Base-by-base conservation (phyloP, 805 yeast genomes). In the Candida wancherniae region DNA sequence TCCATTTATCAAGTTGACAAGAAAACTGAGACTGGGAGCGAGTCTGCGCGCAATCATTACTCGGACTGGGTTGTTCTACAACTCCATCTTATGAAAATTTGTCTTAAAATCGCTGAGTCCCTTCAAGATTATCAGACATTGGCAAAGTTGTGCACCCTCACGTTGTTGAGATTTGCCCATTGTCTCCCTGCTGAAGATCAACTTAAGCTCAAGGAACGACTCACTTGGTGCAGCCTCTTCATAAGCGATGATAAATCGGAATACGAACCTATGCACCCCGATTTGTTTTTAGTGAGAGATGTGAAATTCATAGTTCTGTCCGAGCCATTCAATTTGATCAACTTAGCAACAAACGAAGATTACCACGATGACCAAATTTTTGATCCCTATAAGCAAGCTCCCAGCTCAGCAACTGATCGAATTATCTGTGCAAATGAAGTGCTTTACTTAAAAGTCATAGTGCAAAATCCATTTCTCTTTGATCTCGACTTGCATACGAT, bases 391-490 rank as follows among this genome's bases (percentile, higher is more conserved):
- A 47, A 42, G 21, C 57, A 55, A 15, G 19, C 23, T 4, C 17
- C 42, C 2, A 32, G 31, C 4, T 48, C 63, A 12, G 77, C 78
- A 11, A 73, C 73, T 41, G 83, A 77, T 19, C 40, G 43, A 17
- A 37, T 63, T 3, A 37, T 63, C 8, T 55, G 66, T 14, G 51
- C 50, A 19, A 57, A 58, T 29, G 95, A 86, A 31, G 62, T 71
- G 4, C 71, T 74, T 9, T 81, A 76, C 34, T 61, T 83, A 11
- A 51, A 61, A 5, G 58, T 84, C 2, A 58, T 64, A 3, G 47
- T 88, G 6, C 87, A 82, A 48, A 90, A 90, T 51, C 95, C 95
- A 6, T 85, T 76, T 57, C 72, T 73, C 5, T 85, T 84, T 53
- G 85, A 80, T 24, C 59, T 88, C 9, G 78, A 74, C 22, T 58